Percentiles rank a stretch among this genome's conserved stretches.
These are phyloP conservation scores for Smittium mucronatum DNA, from an alignment of 371 early-diverging fungal species.

Conservation along the genomic window DNA sequence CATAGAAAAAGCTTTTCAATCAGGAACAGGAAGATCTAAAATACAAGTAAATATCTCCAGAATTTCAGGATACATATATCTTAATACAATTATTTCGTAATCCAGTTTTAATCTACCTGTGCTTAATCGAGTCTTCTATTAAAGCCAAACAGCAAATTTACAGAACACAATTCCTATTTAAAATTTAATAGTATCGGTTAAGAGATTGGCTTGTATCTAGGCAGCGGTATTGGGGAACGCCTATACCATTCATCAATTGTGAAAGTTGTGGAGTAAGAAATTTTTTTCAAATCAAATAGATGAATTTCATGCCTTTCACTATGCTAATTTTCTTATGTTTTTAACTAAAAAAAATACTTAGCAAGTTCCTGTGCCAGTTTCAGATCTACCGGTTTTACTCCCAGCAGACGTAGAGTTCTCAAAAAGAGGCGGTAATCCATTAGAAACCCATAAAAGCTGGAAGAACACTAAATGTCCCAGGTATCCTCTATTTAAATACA, in stretches of 20 bases:
- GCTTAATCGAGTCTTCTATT: no score
- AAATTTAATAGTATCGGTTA: constrained; percentile 47
- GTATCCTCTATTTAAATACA: not conserved
- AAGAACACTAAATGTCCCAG: constrained; percentile 31
- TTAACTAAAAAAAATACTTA: not conserved
- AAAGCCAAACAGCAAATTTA: no score
- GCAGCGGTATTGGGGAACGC: constrained; percentile 99
- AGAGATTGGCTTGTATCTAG: constrained; percentile 97
- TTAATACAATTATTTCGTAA: not conserved
- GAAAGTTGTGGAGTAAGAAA: constrained; percentile 46
- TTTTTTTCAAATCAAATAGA: not conserved
- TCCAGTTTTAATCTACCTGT: no score
- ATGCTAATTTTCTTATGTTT: no score
- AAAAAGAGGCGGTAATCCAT: constrained; percentile 60
- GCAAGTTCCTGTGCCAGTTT: constrained; percentile 64
- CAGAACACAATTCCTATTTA: not conserved
- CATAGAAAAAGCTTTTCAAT: constrained; percentile 34
- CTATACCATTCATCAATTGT: constrained; percentile 94
- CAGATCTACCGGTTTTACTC: constrained; percentile 65
- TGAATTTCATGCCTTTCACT: no score
- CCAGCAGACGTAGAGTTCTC: constrained; percentile 49
- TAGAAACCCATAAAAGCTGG: constrained; percentile 28
- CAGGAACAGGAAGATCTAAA: constrained; percentile 13
- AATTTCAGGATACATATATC: not conserved
- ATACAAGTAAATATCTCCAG: not conserved